phyloP scores from a whole-genome alignment of 2,329 filamentous ascomycete genomes.

The Esteya vermicola region DNA sequence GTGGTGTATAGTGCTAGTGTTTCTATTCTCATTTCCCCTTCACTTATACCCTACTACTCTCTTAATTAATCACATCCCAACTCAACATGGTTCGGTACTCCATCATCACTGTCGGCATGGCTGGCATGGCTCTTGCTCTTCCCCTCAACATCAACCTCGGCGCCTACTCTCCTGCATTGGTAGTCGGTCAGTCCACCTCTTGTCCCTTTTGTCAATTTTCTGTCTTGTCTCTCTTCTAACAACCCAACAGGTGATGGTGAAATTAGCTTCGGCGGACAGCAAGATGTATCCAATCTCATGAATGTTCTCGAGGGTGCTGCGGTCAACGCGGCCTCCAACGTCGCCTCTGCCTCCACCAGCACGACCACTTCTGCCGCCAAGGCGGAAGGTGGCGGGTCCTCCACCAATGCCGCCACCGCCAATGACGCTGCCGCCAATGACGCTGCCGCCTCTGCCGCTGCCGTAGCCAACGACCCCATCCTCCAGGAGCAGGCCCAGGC shows the following conservation, averaged over 20 bases:
- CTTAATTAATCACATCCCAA: no score
- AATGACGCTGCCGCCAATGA: constrained; percentile 4
- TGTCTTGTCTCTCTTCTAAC: constrained; percentile 4
- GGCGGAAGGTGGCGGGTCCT: constrained; percentile 6
- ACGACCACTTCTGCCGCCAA: constrained; percentile 10
- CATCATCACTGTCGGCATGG: constrained; percentile 1
- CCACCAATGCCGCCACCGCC: constrained; percentile 4
- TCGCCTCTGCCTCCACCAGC: constrained; percentile 20
- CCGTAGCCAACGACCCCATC: constrained; percentile 16
- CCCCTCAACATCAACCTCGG: constrained; percentile 25
- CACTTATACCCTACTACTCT: no score
- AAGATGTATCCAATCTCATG: constrained; percentile 29
- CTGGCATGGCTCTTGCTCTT: constrained; percentile 7
- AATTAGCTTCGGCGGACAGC: constrained; percentile 29
- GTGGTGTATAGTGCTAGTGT: no score
- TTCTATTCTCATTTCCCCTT: no score
- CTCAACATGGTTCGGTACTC: constrained; percentile 11
- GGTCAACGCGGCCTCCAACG: constrained; percentile 22
- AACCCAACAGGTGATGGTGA: constrained; percentile 26
- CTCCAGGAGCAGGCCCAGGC: constrained; percentile 24
- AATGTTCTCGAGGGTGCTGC: constrained; percentile 32
- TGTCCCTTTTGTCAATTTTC: not conserved
- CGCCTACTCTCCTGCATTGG: constrained; percentile 28
- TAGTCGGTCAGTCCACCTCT: constrained; percentile 14
- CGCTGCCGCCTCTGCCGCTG: constrained; percentile 9